phyloP scores from a whole-genome alignment of 768 basidiomycete genomes.

The Tubosaeta sp. region DNA sequence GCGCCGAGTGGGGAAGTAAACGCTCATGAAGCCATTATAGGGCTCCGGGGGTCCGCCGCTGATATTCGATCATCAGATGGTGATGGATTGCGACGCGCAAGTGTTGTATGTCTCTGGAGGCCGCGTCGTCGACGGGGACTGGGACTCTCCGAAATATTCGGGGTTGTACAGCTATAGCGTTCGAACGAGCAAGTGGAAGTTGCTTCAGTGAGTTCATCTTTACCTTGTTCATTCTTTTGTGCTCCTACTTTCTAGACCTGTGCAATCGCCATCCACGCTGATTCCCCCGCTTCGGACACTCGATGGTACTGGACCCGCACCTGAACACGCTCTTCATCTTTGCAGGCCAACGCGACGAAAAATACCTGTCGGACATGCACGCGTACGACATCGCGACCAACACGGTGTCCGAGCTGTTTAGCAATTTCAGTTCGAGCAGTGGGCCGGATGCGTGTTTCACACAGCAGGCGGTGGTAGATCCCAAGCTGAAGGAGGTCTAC shows the following conservation, averaged over 20 bases:
- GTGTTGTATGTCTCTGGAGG: conserved; percentile 76
- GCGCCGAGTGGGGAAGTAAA: neutral
- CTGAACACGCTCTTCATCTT: conserved; percentile 64
- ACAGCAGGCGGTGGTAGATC: conserved; percentile 68
- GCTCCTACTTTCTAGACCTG: conserved; percentile 14
- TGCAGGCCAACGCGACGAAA: conserved; percentile 66
- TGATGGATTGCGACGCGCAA: conserved; percentile 65
- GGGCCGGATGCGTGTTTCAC: conserved; percentile 74
- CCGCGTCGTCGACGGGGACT: conserved; percentile 62
- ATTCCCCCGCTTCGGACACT: conserved; percentile 65
- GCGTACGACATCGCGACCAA: conserved; percentile 59
- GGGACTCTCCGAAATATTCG: conserved; percentile 57
- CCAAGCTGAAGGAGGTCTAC: conserved; percentile 61
- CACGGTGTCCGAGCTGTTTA: conserved; percentile 56
- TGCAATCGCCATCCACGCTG: conserved; percentile 8
- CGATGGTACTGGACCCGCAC: conserved; percentile 70
- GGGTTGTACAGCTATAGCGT: conserved; percentile 74
- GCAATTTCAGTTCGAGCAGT: conserved; percentile 55
- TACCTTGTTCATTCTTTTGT: neutral
- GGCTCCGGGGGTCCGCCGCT: conserved; percentile 64
- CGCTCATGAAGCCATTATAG: conserved; percentile 30
- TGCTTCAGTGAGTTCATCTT: conserved; percentile 51
- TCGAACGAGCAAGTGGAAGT: conserved; percentile 59
- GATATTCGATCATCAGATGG: conserved; percentile 81
- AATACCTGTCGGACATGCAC: conserved; percentile 73